These are phyloP conservation scores for Fusarium incarnatum DNA, from an alignment of 2,329 filamentous ascomycete species.

Conservation along the genomic window DNA sequence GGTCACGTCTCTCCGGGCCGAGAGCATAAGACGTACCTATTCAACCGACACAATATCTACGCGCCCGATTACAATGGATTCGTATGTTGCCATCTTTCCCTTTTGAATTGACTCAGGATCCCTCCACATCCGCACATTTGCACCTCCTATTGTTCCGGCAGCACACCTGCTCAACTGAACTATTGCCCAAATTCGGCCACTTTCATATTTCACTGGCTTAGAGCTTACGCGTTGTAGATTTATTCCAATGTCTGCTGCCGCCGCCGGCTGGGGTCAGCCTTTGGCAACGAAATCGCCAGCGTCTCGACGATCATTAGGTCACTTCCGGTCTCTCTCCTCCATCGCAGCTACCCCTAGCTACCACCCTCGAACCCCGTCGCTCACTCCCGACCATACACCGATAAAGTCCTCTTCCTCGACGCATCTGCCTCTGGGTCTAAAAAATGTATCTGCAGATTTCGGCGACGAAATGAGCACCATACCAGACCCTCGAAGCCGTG, in stretches of 20 bases:
- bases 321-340: constrained; percentile 66
- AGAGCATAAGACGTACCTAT: constrained; percentile 43
- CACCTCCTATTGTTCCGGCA: constrained; percentile 11
- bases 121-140: constrained; percentile 13
- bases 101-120: constrained; percentile 34
- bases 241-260: constrained; percentile 56
- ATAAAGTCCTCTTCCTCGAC: constrained; percentile 55
- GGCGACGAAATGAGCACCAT: constrained; percentile 76
- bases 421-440: constrained; percentile 53
- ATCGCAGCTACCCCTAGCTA: constrained; percentile 58
- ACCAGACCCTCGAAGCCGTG: constrained; percentile 70
- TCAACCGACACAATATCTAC: constrained; percentile 40
- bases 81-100: constrained; percentile 44
- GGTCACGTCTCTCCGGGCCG: constrained; percentile 44
- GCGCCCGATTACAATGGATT: constrained; percentile 46
- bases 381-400: constrained; percentile 52
- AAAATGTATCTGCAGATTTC: constrained; percentile 57
- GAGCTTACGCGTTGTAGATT: constrained; percentile 56
- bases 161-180: constrained; percentile 17
- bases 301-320: constrained; percentile 56
- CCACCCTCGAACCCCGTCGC: constrained; percentile 54
- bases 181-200: constrained; percentile 24
- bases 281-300: constrained; percentile 44
- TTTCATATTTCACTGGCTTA: constrained; percentile 8
- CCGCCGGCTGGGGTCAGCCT: constrained; percentile 65